phyloP scores from a whole-genome alignment of 2,329 filamentous ascomycete species.

The Graphilbum sp. region DNA sequence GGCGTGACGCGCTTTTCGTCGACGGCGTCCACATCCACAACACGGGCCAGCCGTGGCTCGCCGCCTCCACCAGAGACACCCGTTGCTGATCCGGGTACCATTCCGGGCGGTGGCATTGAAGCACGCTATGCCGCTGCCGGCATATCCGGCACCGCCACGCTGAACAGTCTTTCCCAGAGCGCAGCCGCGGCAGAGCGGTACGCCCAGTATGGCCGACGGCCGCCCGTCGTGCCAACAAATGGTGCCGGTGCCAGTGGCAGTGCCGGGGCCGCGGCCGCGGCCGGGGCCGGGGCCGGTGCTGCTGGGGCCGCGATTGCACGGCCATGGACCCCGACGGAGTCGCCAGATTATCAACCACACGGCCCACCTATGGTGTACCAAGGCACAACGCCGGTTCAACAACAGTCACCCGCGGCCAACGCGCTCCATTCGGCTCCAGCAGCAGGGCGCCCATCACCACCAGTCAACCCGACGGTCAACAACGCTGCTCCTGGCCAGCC shows the following conservation, averaged over 20 bases:
- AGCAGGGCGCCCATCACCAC: too few relatives aligned
- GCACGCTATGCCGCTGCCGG: conserved; percentile 82
- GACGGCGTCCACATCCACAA: conserved; percentile 85
- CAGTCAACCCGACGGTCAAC: too few relatives aligned
- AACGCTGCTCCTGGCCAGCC: too few relatives aligned
- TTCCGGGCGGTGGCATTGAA: conserved; percentile 71
- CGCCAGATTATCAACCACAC: conserved; percentile 70
- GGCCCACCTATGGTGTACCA: conserved; percentile 87
- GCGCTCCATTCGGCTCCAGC: too few relatives aligned
- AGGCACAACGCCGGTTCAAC: conserved; percentile 55
- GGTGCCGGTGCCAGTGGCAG: conserved; percentile 26
- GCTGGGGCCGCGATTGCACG: conserved; percentile 24
- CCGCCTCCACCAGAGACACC: conserved; percentile 92
- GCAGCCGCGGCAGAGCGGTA: conserved; percentile 67
- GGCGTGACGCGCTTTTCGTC: conserved; percentile 52
- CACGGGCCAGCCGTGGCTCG: conserved; percentile 77
- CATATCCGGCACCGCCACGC: conserved; percentile 70
- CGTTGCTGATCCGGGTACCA: conserved; percentile 51
- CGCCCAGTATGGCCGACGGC: conserved; percentile 51
- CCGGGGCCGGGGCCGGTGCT: not conserved
- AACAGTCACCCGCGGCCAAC: conserved; percentile 41
- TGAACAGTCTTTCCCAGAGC: conserved; percentile 59
- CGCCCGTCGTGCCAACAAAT: too few relatives aligned
- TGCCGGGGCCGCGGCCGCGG: conserved; percentile 7
- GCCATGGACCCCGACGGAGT: conserved; percentile 92